Conservation (phyloP, 2,329 filamentous ascomycete genomes). For the Diplodia scrobiculata region DNA sequence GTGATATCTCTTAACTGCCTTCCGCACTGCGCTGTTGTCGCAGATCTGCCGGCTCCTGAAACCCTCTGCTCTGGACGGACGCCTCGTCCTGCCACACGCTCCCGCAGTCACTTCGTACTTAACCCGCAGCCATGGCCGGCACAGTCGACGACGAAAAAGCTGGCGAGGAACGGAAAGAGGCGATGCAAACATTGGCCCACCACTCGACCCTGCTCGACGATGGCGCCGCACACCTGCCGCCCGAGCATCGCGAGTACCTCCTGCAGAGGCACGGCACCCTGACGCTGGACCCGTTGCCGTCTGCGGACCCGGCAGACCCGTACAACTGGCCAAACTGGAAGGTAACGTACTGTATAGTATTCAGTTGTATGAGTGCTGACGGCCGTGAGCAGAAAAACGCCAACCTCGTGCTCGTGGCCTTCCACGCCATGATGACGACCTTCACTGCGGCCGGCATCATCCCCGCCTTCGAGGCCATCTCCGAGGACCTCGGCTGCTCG, state of each 20-base stretch:
- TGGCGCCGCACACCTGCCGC: slow-evolving; percentile 41
- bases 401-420: slow-evolving; percentile 59
- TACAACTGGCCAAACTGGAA: slow-evolving; percentile 60
- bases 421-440: slow-evolving; percentile 60
- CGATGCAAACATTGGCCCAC: slow-evolving; percentile 4
- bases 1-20: not conserved
- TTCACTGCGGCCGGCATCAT: slow-evolving; percentile 60
- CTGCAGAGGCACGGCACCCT: slow-evolving; percentile 57
- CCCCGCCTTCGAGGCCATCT: slow-evolving; percentile 57
- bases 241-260: slow-evolving; percentile 55
- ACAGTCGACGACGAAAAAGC: slow-evolving; percentile 16
- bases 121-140: slow-evolving; percentile 21
- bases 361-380: too few species aligned
- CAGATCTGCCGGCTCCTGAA: not conserved
- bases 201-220: slow-evolving; percentile 35
- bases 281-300: slow-evolving; percentile 58
- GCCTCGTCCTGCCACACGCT: not conserved
- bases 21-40: not conserved
- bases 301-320: slow-evolving; percentile 55
- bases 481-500: slow-evolving; percentile 53
- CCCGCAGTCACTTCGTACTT: not conserved
- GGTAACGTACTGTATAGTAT: slow-evolving; percentile 35
- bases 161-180: slow-evolving; percentile 5
- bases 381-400: slow-evolving; percentile 50
- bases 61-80: not conserved